phyloP scores from a whole-genome alignment of 345 rosid species.

The Camelina laxa region DNA sequence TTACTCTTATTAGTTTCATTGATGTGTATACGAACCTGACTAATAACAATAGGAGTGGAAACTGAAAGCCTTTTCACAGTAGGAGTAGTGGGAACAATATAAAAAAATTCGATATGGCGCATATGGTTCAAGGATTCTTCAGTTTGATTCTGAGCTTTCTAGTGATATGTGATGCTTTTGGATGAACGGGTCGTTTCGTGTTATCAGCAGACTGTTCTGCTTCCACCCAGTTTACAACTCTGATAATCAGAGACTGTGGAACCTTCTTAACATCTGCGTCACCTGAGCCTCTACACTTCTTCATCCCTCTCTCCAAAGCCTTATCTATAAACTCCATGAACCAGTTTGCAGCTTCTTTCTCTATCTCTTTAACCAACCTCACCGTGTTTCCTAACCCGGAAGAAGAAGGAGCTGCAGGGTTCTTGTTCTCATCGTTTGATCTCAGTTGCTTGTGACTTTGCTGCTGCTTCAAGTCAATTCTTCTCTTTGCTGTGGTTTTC shows the following conservation, averaged over 20 bases:
- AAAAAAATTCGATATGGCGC: neutral
- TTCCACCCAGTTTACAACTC: slow-evolving; percentile 87
- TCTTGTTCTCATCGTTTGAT: slow-evolving; percentile 80
- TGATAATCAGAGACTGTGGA: slow-evolving; percentile 75
- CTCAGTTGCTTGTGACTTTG: slow-evolving; percentile 49
- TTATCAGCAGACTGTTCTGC: slow-evolving; percentile 67
- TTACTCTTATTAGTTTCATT: slow-evolving; percentile 6
- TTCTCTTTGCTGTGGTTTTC: slow-evolving; percentile 53
- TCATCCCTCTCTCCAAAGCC: slow-evolving; percentile 75
- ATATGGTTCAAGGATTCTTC: slow-evolving; percentile 59
- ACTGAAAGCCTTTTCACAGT: slow-evolving; percentile 18
- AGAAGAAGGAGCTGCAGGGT: slow-evolving; percentile 41
- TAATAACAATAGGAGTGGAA: slow-evolving; percentile 35
- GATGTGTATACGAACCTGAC: slow-evolving; percentile 22
- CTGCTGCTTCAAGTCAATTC: slow-evolving; percentile 52
- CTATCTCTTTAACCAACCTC: slow-evolving; percentile 70
- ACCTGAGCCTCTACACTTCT: slow-evolving; percentile 55
- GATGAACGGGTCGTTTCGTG: slow-evolving; percentile 66
- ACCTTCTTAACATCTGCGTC: slow-evolving; percentile 64
- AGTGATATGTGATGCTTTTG: slow-evolving; percentile 74
- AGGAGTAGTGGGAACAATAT: slow-evolving; percentile 20
- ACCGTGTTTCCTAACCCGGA: slow-evolving; percentile 59
- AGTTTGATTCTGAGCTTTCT: slow-evolving; percentile 86
- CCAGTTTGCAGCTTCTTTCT: slow-evolving; percentile 89
- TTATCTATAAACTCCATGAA: slow-evolving; percentile 92